Evolutionary conservation across 495 filamentous ascomycete genomes (phyloP), one percentile per base, ranked within the genome.

Genomic region (Venustampulla echinocandica): DNA sequence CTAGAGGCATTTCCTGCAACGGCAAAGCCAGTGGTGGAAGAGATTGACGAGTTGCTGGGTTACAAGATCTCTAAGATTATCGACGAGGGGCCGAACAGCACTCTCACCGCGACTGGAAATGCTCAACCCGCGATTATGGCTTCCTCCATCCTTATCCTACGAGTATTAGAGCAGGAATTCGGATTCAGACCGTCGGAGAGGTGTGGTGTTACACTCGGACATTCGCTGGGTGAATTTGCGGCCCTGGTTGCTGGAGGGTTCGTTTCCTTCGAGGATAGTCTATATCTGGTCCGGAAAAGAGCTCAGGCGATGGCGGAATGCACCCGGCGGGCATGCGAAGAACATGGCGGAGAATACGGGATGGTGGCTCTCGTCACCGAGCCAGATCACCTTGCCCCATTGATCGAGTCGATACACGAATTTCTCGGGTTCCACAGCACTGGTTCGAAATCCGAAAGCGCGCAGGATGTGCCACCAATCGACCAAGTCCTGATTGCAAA

Each of bases 81-180:
- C 54, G 74, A 77, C 25, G 67, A 85, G 1, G 90, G 92, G 0
- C 85, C 92, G 0, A 82, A 81, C 52, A 74, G 75, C 17, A 68
- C 68, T 15, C 74, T 98, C 47, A 90, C 85, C 28, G 74, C 76
- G 39, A 96, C 92, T 10, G 78, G 82, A 47, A 87, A 95, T 58
- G 83, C 92, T 9, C 92, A 98, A 64, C 92, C 92, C 0, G 90
- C 92, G 38, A 92, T 97, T 62, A 90, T 98, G 83, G 85, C 90
- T 11, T 87, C 87, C 4, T 93, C 86, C 19, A 76, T 97, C 55
- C 69, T 95, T 19, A 94, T 96, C 52, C 77, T 96, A 25, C 82
- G 87, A 38, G 83, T 98, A 45, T 75, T 98, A 41, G 87, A 97
- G 63, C 62, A 77, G 25, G 83, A 95, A 37, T 95, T 89, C 53